phyloP scores from a whole-genome alignment of 1,284 basidiomycete genomes.

The Wolfiporia cocos region DNA sequence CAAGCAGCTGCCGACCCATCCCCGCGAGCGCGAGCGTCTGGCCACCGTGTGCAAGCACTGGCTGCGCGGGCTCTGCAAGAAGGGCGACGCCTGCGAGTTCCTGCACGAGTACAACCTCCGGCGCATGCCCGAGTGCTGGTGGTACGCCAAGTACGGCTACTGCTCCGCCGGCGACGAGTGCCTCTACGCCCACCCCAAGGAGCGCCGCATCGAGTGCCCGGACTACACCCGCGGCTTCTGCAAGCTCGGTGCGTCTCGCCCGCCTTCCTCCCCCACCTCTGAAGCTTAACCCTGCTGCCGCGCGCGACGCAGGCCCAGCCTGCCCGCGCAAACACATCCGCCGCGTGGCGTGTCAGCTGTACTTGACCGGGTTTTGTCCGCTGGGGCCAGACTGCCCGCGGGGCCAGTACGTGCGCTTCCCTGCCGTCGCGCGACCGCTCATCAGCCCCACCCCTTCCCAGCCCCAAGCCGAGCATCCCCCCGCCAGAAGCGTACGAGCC shows the following conservation, averaged over 20 bases:
- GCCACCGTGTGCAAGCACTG: conserved; percentile 99
- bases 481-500: conserved; percentile 74
- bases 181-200: conserved; percentile 96
- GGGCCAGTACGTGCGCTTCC: conserved; percentile 72
- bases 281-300: not conserved
- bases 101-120: conserved; percentile 98
- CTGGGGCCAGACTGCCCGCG: conserved; percentile 84
- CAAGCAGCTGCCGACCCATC: conserved; percentile 74
- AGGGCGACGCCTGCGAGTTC: conserved; percentile 97
- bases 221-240: conserved; percentile 97
- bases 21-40: conserved; percentile 79
- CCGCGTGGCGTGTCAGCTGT: conserved; percentile 85
- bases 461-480: conserved; percentile 72
- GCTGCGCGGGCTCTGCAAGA: conserved; percentile 97
- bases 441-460: conserved; percentile 28
- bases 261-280: not conserved
- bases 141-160: conserved; percentile 98
- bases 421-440: conserved; percentile 6
- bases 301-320: conserved; percentile 54
- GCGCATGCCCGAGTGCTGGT: conserved; percentile 99
- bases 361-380: conserved; percentile 95
- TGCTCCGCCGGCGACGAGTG: conserved; percentile 98
- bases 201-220: conserved; percentile 89
- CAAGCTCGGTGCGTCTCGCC: conserved; percentile 59
- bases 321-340: conserved; percentile 94